Base-by-base conservation (phyloP, 208 protist species). In the Phytomonas sp. region DNA sequence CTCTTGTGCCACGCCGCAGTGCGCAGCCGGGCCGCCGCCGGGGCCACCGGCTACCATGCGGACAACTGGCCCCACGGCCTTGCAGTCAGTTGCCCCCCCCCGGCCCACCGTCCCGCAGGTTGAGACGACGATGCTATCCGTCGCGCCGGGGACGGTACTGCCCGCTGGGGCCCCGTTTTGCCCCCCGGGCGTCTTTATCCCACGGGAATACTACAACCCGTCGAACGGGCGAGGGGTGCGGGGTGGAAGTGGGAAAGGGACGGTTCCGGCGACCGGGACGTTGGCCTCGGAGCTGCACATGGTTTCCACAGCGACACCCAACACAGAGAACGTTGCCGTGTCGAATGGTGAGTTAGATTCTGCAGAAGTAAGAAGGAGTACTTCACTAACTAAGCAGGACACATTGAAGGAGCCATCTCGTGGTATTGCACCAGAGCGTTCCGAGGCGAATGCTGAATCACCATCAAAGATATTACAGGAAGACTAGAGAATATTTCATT, bases 141-240 rank as follows among this genome's bases (percentile, higher is more conserved):
- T 36, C 60, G 1, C 30, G 60, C 60, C 28, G 7, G 31, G 15
- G 11, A 78, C 68, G 37, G 66, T 64, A 53, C 71, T 92, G 64
- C 83, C 83, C 4, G 66, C 70, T 23, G 87, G 84, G 15, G 73
- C 69, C 29, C 80, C 87, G 4, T 89, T 92, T 63, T 89, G 81
- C 56, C 80, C 80, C 8, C 75, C 82, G 13, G 87, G 87, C 34
- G 84, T 88, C 31, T 63, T 70, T 7, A 76, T 81, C 60, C 73
- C 84, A 31, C 62, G 51, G 8, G 78, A 79, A 31, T 92, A 89
- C 71, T 62, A 66, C 37, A 66, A 62, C 37, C 4, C 30, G 67
- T 17, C 4, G 60, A 63, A 2, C 20, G 28, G 1, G 31, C 4
- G 30, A 1, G 20, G 28, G 30, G 7, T 17, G 1, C 4, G 60